Percentiles rank a stretch among this genome's conserved stretches.
phyloP scores from a whole-genome alignment of 164 flowering plant species.

The Magnolia changhungtana region DNA sequence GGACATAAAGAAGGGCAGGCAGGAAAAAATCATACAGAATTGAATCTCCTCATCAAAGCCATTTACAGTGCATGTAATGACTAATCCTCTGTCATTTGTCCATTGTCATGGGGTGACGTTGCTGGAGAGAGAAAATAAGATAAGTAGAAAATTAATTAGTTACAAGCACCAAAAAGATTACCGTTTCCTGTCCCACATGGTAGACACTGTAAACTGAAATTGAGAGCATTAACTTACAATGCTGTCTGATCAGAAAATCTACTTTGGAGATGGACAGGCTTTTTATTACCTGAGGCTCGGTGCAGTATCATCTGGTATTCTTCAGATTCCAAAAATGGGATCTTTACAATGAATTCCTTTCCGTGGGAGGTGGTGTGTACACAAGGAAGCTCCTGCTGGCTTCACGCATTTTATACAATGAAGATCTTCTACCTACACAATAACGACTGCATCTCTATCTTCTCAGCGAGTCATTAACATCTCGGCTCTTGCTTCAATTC shows the following conservation, averaged over 20 bases:
- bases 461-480: conserved; percentile 29
- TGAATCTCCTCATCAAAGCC: too few relatives aligned
- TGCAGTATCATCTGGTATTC: conserved; percentile 18
- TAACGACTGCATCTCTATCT: conserved; percentile 14
- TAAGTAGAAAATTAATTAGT: background rate
- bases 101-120: background rate
- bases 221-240: conserved; percentile 13
- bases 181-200: conserved; percentile 15
- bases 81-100: too few relatives aligned
- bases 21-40: too few relatives aligned
- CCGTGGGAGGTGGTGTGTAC: conserved; percentile 21
- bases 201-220: conserved; percentile 14
- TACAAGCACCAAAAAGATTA: conserved; percentile 16
- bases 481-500: conserved; percentile 65
- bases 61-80: too few relatives aligned
- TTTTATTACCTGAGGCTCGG: conserved; percentile 28
- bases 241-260: conserved; percentile 10
- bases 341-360: conserved; percentile 29
- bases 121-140: background rate
- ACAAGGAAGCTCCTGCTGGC: conserved; percentile 23
- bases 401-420: conserved; percentile 34
- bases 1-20: too few relatives aligned
- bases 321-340: conserved; percentile 34
- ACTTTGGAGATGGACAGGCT: conserved; percentile 7
- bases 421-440: conserved; percentile 34